These are phyloP conservation scores for Conticribra weissflogii DNA, from an alignment of 108 stramenopile genomes.

Conservation along the genomic window DNA sequence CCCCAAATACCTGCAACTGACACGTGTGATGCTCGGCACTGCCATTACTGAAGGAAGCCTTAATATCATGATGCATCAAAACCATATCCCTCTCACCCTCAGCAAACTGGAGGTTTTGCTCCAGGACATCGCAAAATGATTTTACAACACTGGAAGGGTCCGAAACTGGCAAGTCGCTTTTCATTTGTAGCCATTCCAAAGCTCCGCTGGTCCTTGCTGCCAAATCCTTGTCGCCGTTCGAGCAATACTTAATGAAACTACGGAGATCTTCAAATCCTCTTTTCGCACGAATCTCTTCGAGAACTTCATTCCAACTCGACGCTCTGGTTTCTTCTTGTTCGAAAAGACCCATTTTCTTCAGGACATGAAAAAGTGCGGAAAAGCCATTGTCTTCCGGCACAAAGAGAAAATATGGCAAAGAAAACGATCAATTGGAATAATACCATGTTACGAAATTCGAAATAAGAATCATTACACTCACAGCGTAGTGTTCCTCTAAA, in stretches of 20 bases:
- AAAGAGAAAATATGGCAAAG: too few species aligned
- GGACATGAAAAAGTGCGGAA: slow-evolving; percentile 40
- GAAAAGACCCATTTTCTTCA: slow-evolving; percentile 67
- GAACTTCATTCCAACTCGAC: slow-evolving; percentile 47
- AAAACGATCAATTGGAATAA: too few species aligned
- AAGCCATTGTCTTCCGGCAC: too few species aligned
- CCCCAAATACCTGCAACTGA: slow-evolving; percentile 62
- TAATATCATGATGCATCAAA: slow-evolving; percentile 70
- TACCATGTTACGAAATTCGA: slow-evolving; percentile 38
- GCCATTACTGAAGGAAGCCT: slow-evolving; percentile 59
- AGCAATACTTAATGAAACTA: slow-evolving; percentile 53
- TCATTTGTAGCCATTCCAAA: slow-evolving; percentile 56
- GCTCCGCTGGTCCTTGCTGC: slow-evolving; percentile 40
- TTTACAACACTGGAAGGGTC: slow-evolving; percentile 53
- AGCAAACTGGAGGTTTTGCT: slow-evolving; percentile 49
- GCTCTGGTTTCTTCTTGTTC: slow-evolving; percentile 16
- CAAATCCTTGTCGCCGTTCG: slow-evolving; percentile 41
- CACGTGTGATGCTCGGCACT: slow-evolving; percentile 54
- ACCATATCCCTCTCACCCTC: slow-evolving; percentile 74
- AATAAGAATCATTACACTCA: slow-evolving; percentile 80
- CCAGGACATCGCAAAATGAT: slow-evolving; percentile 62
- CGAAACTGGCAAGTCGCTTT: slow-evolving; percentile 22
- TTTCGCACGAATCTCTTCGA: slow-evolving; percentile 20
- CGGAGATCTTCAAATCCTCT: slow-evolving; percentile 32
- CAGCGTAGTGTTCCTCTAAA: slow-evolving; percentile 86